Evolutionary conservation across 1,139 yeast species (phyloP), one percentile per base, ranked within the genome.

Genomic region (Hyphopichia khmerensis): DNA sequence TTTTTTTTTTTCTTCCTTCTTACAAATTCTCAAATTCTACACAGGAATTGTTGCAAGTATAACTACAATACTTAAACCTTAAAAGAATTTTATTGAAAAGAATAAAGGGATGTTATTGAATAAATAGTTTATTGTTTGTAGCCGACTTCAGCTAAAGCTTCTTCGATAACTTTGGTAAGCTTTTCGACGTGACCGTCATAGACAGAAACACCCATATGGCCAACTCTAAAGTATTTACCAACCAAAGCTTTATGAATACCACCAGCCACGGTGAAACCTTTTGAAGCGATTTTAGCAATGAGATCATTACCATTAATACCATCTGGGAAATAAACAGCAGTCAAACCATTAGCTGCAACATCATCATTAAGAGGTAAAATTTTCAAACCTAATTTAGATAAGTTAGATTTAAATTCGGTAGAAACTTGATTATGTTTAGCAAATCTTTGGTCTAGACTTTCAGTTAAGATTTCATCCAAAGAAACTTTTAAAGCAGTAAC

Each of bases 161-260:
- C 75, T 48, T 60, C 57, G 44, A 73, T 63, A 21, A 76, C 75
- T 17, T 50, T 53, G 32, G 63, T 51, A 42, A 73, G 64, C 47
- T 55, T 45, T 40, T 66, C 73, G 34, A 73, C 62, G 48, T 73
- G 78, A 35, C 76, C 78, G 43, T 64, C 72, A 47, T 68, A 67
- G 24, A 72, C 66, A 8, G 78, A 72, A 53, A 60, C 58, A 30
- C 97, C 97, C 98, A 91, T 91, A 68, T 91, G 98, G 27, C 98
- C 98, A 47, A 91, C 83, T 67, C 98, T 82, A 72, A 91, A 88
- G 70, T 90, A 90, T 63, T 85, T 84, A 45, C 87, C 79, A 39
- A 82, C 85, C 56, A 89, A 81, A 18, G 82, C 88, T 65, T 82
- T 84, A 69, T 87, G 95, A 52, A 91, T 84, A 48, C 97, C 98